Conservation (phyloP, 1,284 basidiomycete species). For the Phellopilus nigrolimitatus region DNA sequence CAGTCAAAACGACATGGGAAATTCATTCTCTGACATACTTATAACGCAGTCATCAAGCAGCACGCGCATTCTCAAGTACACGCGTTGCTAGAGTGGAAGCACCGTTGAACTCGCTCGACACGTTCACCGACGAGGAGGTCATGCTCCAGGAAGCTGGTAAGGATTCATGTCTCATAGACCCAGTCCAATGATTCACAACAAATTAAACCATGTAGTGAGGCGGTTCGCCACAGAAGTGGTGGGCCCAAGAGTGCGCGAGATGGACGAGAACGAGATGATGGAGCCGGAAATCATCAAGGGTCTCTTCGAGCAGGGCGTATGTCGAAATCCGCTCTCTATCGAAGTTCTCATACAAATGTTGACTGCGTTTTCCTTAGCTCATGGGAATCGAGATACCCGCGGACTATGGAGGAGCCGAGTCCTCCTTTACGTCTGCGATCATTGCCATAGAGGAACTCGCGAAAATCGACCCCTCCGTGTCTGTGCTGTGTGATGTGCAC, state of each 20-base stretch:
- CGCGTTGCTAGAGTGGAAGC: slow-evolving; percentile 31
- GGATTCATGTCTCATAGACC: slow-evolving; percentile 23
- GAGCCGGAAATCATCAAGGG: slow-evolving; percentile 85
- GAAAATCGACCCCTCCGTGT: slow-evolving; percentile 94
- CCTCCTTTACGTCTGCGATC: slow-evolving; percentile 92
- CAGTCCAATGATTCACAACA: not conserved
- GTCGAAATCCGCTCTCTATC: not conserved
- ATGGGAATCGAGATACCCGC: slow-evolving; percentile 95
- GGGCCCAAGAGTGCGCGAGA: slow-evolving; percentile 86
- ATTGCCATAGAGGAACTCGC: slow-evolving; percentile 97
- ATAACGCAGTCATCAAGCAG: not conserved
- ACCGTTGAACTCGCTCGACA: slow-evolving; percentile 59
- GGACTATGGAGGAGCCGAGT: slow-evolving; percentile 84
- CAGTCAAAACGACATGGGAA: no score
- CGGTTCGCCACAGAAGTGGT: slow-evolving; percentile 89
- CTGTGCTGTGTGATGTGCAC: slow-evolving; percentile 96
- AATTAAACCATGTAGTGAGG: slow-evolving; percentile 53
- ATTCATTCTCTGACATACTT: no score
- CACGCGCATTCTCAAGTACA: slow-evolving; percentile 36
- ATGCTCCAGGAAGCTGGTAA: slow-evolving; percentile 86
- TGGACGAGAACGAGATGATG: slow-evolving; percentile 99
- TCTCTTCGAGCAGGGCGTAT: slow-evolving; percentile 92
- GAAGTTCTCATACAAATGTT: not conserved
- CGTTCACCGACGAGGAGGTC: slow-evolving; percentile 87
- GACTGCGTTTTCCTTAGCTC: slow-evolving; percentile 49